These are phyloP conservation scores for Protea cynaroides DNA, from an alignment of 164 flowering plant species.

Conservation along the genomic window DNA sequence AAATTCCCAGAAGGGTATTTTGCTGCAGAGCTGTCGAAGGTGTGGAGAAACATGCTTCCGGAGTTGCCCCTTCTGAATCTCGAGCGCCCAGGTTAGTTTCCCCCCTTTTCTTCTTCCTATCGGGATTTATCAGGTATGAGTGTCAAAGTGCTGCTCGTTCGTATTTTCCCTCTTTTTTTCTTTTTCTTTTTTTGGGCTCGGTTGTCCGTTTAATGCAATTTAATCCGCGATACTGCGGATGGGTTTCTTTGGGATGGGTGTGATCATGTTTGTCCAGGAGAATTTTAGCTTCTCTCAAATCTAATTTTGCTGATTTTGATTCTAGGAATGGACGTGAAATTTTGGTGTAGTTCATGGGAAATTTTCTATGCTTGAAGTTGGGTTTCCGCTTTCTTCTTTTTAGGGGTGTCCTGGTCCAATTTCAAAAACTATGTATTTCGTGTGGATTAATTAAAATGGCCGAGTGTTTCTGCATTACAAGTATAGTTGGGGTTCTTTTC, in stretches of 20 bases:
- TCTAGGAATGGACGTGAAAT: background rate
- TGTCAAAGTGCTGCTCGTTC: too few relatives aligned
- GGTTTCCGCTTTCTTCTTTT: too few relatives aligned
- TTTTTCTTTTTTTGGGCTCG: too few relatives aligned
- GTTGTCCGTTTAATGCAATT: too few relatives aligned
- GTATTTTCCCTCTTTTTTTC: too few relatives aligned
- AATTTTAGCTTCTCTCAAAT: constrained; percentile 1
- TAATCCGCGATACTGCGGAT: background rate
- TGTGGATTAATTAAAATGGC: background rate
- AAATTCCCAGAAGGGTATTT: constrained; percentile 21
- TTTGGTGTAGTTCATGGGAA: too few relatives aligned
- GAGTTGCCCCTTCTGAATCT: constrained; percentile 37
- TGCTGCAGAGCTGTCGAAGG: constrained; percentile 33
- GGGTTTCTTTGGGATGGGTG: background rate
- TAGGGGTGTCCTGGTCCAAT: too few relatives aligned
- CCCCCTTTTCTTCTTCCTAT: background rate
- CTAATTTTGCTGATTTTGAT: background rate
- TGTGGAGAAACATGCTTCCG: constrained; percentile 9
- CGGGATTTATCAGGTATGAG: too few relatives aligned
- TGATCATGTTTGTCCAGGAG: background rate
- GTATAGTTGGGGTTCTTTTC: background rate
- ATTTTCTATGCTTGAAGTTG: too few relatives aligned
- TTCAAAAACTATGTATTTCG: background rate
- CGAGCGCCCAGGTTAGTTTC: constrained; percentile 35
- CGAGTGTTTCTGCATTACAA: background rate